A percentile compares a stretch with the other conserved stretches of the same genome.
Conservation (phyloP, 2,329 filamentous ascomycete species). For the Leptographium procerum region DNA sequence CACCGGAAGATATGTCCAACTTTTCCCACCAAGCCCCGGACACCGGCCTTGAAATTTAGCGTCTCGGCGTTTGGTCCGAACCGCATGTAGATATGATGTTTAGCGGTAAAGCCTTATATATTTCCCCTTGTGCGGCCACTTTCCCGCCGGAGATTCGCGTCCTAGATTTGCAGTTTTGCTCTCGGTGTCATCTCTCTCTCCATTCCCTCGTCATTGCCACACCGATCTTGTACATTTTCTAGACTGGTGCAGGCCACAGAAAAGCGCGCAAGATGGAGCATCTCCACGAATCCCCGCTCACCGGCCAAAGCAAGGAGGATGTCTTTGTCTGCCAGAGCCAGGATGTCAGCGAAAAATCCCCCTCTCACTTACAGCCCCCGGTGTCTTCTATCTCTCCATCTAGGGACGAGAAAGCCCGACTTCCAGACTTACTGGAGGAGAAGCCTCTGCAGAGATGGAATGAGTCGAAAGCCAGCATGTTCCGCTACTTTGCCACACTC, state of each 20-base stretch:
- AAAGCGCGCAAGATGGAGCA: background rate
- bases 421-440: background rate
- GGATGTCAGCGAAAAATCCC: background rate
- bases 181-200: background rate
- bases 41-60: background rate
- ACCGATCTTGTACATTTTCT: too few relatives aligned
- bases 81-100: background rate
- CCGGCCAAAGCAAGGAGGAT: background rate
- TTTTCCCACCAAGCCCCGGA: background rate
- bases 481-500: slow-evolving; percentile 46
- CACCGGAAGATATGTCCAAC: background rate
- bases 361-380: background rate
- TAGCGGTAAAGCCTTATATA: background rate
- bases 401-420: slow-evolving; percentile 9
- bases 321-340: background rate
- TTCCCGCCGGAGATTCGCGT: background rate
- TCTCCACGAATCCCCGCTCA: background rate
- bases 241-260: background rate
- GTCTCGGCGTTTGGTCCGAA: background rate
- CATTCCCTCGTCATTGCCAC: too few relatives aligned
- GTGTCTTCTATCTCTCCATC: background rate
- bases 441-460: slow-evolving; percentile 48
- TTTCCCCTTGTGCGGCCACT: background rate
- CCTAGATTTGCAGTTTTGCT: too few relatives aligned
- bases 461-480: slow-evolving; percentile 44